A percentile compares a stretch with the other conserved stretches of the same genome.
Evolutionary conservation across 371 early-diverging fungal genomes (phyloP).

Genomic region (Mortierella sp.): DNA sequence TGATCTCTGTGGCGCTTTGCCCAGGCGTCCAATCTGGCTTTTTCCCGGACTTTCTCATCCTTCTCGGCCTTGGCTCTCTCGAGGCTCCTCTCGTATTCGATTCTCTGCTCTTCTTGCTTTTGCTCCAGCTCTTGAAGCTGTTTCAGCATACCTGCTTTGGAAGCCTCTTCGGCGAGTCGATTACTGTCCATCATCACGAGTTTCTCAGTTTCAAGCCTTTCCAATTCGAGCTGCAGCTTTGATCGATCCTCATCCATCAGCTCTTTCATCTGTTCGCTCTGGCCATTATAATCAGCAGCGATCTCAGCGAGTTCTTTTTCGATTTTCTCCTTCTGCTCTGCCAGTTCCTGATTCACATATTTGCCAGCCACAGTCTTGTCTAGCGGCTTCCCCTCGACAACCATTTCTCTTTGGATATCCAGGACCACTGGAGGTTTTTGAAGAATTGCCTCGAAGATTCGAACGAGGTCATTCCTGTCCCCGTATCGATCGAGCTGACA

Average conservation of each 20-base stretch:
- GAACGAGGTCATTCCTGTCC: conserved; percentile 2
- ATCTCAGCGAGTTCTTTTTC: not conserved
- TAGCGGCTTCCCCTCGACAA: not conserved
- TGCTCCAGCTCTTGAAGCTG: not conserved
- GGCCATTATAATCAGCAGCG: not conserved
- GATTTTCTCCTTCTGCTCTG: not conserved
- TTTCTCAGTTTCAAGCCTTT: not conserved
- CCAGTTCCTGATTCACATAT: not conserved
- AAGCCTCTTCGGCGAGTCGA: not conserved
- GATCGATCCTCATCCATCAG: not conserved
- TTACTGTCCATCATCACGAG: not conserved
- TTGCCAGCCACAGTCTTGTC: not conserved
- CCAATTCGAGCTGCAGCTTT: not conserved
- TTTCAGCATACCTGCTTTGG: not conserved
- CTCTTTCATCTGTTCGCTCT: not conserved
- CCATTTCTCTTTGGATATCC: conserved; percentile 6
- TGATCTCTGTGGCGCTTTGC: not conserved
- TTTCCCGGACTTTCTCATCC: not conserved
- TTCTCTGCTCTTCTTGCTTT: not conserved
- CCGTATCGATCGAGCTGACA: conserved; percentile 1
- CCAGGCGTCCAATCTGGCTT: not conserved
- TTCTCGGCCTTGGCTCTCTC: not conserved
- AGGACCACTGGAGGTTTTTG: not conserved
- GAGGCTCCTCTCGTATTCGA: not conserved
- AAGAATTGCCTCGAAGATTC: conserved; percentile 8